Evolutionary conservation across 2,329 filamentous ascomycete species (phyloP), one percentile per base, ranked within the genome.

Genomic region (Uncinocarpus reesii): DNA sequence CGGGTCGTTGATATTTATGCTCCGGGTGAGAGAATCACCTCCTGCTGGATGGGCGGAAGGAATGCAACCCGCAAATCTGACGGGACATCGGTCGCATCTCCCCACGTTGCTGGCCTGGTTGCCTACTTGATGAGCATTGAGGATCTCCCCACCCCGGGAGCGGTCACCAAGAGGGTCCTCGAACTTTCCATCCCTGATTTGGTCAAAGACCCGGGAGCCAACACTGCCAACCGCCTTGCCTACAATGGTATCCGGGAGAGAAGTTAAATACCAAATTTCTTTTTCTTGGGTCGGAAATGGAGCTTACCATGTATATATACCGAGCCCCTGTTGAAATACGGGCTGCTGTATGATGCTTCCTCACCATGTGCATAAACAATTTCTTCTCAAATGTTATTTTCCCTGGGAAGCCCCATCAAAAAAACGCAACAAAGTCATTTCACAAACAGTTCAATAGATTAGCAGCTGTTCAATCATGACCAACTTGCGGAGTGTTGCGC

Each of bases 1-100:
- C 48, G 50, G 18, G 73, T 74, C 56, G 48, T 78, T 36, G 76
- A 79, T 57, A 63, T 80, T 56, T 79, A 73, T 55, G 77, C 75
- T 7, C 76, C 77, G 0, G 77, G 77, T 31, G 67, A 73, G 52
- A 54, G 70, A 53, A 71, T 80, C 51, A 63, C 73, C 7, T 71
- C 67, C 28, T 58, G 74, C 6, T 79, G 72, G 72, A 67, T 63
- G 23, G 63, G 64, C 51, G 68, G 66, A 29, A 51, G 43, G 32
- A 43, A 20, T 15, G 67, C 71, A 49, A 69, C 75, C 54, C 72
- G 76, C 56, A 57, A 55, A 46, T 59, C 63, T 38, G 64, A 60
- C 16, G 62, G 63, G 40, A 65, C 63, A 35, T 65, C 63, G 10
- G 62, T 62, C 55, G 62, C 63, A 34, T 59, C 59, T 13, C 65